These are phyloP conservation scores for Cutaneotrichosporon dermatis DNA, from an alignment of 1,284 basidiomycete genomes.

Conservation along the genomic window DNA sequence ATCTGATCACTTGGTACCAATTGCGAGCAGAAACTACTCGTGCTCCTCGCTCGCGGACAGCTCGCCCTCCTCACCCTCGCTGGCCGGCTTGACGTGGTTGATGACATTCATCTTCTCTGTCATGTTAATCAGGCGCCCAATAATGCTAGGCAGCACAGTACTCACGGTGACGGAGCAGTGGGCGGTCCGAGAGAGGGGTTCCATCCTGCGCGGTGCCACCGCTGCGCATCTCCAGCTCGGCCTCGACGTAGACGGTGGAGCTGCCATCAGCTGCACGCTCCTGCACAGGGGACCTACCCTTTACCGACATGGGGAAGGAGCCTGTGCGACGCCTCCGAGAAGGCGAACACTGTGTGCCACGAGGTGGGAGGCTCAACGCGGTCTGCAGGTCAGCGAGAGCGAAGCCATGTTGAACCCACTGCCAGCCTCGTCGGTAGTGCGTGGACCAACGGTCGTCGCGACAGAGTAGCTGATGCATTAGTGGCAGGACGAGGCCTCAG, in stretches of 20 bases:
- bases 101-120: constrained; percentile 30
- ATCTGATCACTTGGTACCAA: no score
- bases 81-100: constrained; percentile 23
- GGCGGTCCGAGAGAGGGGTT: constrained; percentile 25
- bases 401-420: constrained; percentile 5
- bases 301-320: constrained; percentile 30
- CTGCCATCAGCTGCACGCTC: constrained; percentile 11
- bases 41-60: constrained; percentile 10
- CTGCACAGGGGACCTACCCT: constrained; percentile 24
- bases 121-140: neutral
- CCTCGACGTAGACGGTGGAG: constrained; percentile 43
- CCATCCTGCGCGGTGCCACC: constrained; percentile 23
- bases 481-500: neutral
- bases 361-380: constrained; percentile 28
- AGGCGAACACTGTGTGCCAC: constrained; percentile 44
- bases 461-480: constrained; percentile 31
- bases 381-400: constrained; percentile 6
- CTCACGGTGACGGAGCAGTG: constrained; percentile 37
- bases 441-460: constrained; percentile 30
- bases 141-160: neutral
- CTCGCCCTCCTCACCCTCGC: constrained; percentile 8
- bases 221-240: constrained; percentile 41
- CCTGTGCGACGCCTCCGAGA: constrained; percentile 35
- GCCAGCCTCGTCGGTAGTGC: constrained; percentile 20
- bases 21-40: neutral